A percentile compares a stretch with the other conserved stretches of the same genome.
Evolutionary conservation across 352 stramenopile species (phyloP).

Genomic region (Phytophthora citricola): DNA sequence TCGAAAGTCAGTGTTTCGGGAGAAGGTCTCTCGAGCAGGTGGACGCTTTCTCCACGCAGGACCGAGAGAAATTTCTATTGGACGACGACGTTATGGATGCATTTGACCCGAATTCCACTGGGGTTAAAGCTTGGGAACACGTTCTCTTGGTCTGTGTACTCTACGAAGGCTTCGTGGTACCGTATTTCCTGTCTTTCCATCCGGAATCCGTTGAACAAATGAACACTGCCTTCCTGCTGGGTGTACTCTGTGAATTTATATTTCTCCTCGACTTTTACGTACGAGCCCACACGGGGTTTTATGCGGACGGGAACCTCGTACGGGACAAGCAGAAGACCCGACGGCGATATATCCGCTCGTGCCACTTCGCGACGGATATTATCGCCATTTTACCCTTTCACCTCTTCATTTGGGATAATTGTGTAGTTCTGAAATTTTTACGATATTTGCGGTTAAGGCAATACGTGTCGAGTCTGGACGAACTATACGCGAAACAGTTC

Average conservation of each 20-base stretch:
- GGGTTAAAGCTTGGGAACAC: conserved; percentile 64
- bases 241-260: conserved; percentile 45
- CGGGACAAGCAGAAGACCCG: conserved; percentile 47
- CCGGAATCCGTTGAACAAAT: conserved; percentile 16
- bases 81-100: conserved; percentile 46
- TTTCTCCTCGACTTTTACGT: conserved; percentile 69
- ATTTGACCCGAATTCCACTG: conserved; percentile 53
- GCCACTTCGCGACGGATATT: conserved; percentile 54
- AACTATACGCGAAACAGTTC: conserved; percentile 73
- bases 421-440: conserved; percentile 56
- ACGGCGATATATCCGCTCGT: conserved; percentile 57
- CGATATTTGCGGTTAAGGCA: conserved; percentile 47
- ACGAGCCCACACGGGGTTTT: conserved; percentile 63
- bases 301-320: conserved; percentile 67
- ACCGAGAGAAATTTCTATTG: conserved; percentile 17
- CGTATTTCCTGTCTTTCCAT: conserved; percentile 62
- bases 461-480: conserved; percentile 61
- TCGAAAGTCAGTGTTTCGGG: conserved; percentile 25
- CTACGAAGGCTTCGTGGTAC: conserved; percentile 63
- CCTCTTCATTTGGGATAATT: conserved; percentile 6
- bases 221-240: conserved; percentile 32
- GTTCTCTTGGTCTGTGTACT: conserved; percentile 55
- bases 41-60: conserved; percentile 25
- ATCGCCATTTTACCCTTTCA: conserved; percentile 48
- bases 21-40: conserved; percentile 23